Evolutionary conservation across 768 basidiomycete genomes (phyloP), one percentile per base, ranked within the genome.

Genomic region (Termitomyces sp.): DNA sequence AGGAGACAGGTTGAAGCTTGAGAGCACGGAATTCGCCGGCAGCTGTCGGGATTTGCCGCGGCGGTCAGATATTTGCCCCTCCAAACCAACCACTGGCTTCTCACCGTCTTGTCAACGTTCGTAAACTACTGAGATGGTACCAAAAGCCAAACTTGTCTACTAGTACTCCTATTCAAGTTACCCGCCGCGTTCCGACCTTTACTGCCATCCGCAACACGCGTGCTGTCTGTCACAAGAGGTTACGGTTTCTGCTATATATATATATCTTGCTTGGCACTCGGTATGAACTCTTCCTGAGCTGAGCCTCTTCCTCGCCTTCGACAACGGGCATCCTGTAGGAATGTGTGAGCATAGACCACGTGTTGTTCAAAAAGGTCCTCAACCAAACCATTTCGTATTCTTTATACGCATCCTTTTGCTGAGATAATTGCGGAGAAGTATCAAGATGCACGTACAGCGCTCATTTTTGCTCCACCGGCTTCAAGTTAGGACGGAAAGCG

Each of bases 221-320:
- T 50, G 37, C 27, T 51, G 50, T 51, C 50, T 51, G 50, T 51
- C 50, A 11, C 25, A 10, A 25, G 16, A 49, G 16, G 34, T 11
- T 17, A 23, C 23, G 23, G 49, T 40, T 7, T 29, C 50, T 51
- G 37, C 37, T 14, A 51, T 25, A 51, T 51, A 40, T 38, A 38
- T n/a, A n/a, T n/a, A n/a, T n/a, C n/a, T n/a, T n/a, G n/a, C n/a
- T n/a, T n/a, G n/a, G n/a, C n/a, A n/a, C n/a, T n/a, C n/a, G n/a
- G n/a, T n/a, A n/a, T n/a, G n/a, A n/a, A 27, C 16, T 7, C 25
- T 38, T 12, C 6, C 25, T 51, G 25, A 35, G 49, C 5, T 37
- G 16, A 32, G 59, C 49, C 35, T 53, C 43, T 31, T 56, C 51
- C 40, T 41, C 40, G 34, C 61, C 43, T 31, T 43, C 5, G 17